Base-by-base conservation (phyloP, 1,284 basidiomycete species). In the Leccinum pseudoinsigne region DNA sequence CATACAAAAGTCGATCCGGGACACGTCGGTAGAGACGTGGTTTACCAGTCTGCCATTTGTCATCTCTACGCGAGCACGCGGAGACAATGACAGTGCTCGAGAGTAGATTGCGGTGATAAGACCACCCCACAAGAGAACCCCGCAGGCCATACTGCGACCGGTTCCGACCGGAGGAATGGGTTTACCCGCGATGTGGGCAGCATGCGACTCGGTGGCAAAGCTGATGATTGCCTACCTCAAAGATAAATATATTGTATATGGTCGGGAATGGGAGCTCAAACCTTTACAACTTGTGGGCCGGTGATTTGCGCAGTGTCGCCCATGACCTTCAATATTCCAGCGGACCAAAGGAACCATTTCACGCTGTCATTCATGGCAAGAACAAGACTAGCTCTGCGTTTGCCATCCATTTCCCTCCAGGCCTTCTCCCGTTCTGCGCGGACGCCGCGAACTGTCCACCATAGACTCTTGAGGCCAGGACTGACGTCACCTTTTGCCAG, bases 361-460 rank as follows among this genome's bases (percentile, higher is more conserved):
- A 97, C 84, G 61, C 88, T 89, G 71, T 96, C 94, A 69, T 90
- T 92, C 72, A 97, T 82, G 0, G 94, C 88, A 77, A 81, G 80
- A 0, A 85, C 78, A 21, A 97, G 82, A 68, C 90, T 93, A 0
- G 94, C 82, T 60, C 80, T 80, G 68, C 82, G 84, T 71, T 80
- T 86, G 1, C 92, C 92, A 31, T 82, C 81, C 34, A 81, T 82
- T 58, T 85, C 82, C 67, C 86, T 78, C 91, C 90, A 93, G 62
- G 78, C 73, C 64, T 82, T 83, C 73, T 90, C 86, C 50, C 82
- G 81, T 63, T 82, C 81, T n/a, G 75, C 74, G 40, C 82, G 76
- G 18, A 81, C 77, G 4, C 86, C 86, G 54, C 79, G 78, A 4
- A 90, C 62, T 3, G 80, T 76, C 90, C 92, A 94, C 80, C 84